Conservation (phyloP, 352 stramenopile species). For the Peronospora farinosa region DNA sequence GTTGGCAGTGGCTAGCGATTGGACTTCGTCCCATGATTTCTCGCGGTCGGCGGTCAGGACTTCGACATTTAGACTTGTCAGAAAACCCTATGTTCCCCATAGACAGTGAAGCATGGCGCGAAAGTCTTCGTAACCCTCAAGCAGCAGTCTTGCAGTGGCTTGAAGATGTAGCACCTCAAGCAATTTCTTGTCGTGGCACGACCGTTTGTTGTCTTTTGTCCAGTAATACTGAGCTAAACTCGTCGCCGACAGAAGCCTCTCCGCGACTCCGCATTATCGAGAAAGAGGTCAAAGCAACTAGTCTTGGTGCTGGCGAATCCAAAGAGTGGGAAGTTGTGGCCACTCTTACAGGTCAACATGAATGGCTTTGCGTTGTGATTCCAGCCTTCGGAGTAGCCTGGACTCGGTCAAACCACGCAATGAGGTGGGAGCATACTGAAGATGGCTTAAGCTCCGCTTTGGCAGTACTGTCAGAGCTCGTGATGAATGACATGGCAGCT, state of each 20-base stretch:
- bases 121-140: conserved; percentile 21
- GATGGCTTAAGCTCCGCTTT: background rate
- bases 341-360: conserved; percentile 4
- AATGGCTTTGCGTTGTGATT: conserved; percentile 27
- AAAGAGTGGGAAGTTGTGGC: conserved; percentile 27
- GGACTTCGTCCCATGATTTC: conserved; percentile 14
- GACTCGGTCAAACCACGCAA: conserved; percentile 19
- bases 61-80: conserved; percentile 27
- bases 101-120: conserved; percentile 26
- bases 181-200: conserved; percentile 4
- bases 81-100: conserved; percentile 26
- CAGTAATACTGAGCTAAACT: conserved; percentile 19
- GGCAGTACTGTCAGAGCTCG: conserved; percentile 20
- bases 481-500: conserved; percentile 28
- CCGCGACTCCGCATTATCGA: conserved; percentile 24
- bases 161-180: conserved; percentile 2
- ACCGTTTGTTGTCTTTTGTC: conserved; percentile 17
- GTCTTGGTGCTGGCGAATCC: conserved; percentile 2
- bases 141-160: conserved; percentile 16
- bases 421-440: conserved; percentile 18
- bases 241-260: conserved; percentile 14
- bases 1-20: conserved; percentile 32
- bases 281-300: conserved; percentile 15
- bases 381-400: conserved; percentile 27
- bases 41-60: conserved; percentile 2